These are phyloP conservation scores for Pythium rhizo-oryzae DNA, from an alignment of 352 stramenopile genomes.

Conservation along the genomic window DNA sequence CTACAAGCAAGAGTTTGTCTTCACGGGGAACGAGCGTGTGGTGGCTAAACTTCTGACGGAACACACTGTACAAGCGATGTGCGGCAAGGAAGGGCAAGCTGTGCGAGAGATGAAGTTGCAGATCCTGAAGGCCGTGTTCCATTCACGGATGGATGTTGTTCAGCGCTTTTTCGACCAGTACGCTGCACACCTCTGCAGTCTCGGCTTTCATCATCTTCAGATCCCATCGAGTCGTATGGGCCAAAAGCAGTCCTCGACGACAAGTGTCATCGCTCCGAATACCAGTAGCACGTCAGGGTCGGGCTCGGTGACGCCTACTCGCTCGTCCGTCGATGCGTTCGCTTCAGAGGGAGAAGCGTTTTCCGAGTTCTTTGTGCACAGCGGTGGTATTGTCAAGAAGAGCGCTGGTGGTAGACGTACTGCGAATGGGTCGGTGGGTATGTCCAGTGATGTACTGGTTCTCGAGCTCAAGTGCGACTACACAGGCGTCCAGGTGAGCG, in stretches of 20 bases:
- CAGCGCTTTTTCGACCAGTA: conserved; percentile 78
- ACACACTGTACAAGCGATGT: conserved; percentile 76
- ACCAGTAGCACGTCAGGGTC: conserved; percentile 8
- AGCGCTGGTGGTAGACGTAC: neutral
- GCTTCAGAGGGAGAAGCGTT: conserved; percentile 51
- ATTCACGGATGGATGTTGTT: conserved; percentile 67
- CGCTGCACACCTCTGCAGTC: conserved; percentile 48
- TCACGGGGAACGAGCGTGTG: conserved; percentile 61
- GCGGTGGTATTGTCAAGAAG: conserved; percentile 32
- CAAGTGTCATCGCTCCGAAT: neutral
- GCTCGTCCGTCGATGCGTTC: conserved; percentile 37
- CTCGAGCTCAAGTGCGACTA: conserved; percentile 80
- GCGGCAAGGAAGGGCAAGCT: conserved; percentile 55
- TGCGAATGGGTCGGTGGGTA: conserved; percentile 19
- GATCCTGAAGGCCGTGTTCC: conserved; percentile 70
- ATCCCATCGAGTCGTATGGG: conserved; percentile 38
- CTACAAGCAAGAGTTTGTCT: conserved; percentile 89
- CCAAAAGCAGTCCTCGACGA: conserved; percentile 2
- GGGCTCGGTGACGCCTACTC: conserved; percentile 11
- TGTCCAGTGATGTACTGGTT: conserved; percentile 44
- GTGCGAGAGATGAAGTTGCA: conserved; percentile 72
- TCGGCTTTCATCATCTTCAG: conserved; percentile 66
- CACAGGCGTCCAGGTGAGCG: conserved; percentile 57
- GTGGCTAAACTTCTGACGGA: conserved; percentile 82
- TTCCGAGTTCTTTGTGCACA: conserved; percentile 68